These are phyloP conservation scores for Fusarium secorum DNA, from an alignment of 2,329 filamentous ascomycete genomes.

Conservation along the genomic window DNA sequence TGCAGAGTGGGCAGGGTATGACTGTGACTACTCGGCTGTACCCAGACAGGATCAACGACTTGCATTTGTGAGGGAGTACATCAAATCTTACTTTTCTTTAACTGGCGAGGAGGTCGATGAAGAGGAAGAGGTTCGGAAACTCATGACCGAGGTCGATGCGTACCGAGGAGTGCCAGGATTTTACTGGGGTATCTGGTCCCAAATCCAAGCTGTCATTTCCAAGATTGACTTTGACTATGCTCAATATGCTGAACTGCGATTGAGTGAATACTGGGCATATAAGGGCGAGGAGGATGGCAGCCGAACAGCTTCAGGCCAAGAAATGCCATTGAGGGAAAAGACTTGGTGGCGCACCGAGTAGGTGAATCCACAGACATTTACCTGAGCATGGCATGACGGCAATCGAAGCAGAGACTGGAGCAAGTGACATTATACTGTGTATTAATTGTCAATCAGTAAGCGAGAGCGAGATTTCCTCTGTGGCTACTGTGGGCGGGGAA, in stretches of 20 bases:
- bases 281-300: slow-evolving; percentile 75
- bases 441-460: slow-evolving; percentile 5
- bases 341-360: slow-evolving; percentile 69
- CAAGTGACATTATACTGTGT: slow-evolving; percentile 3
- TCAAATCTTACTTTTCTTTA: slow-evolving; percentile 73
- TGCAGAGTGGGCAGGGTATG: slow-evolving; percentile 96
- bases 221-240: slow-evolving; percentile 98
- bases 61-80: slow-evolving; percentile 85
- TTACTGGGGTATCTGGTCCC: slow-evolving; percentile 91
- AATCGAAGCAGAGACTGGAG: slow-evolving; percentile 16
- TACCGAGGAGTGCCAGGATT: slow-evolving; percentile 93
- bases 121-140: slow-evolving; percentile 69
- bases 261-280: slow-evolving; percentile 95
- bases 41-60: slow-evolving; percentile 80
- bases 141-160: slow-evolving; percentile 82
- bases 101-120: slow-evolving; percentile 56
- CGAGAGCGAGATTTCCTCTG: slow-evolving; percentile 6
- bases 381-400: neutral
- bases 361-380: neutral
- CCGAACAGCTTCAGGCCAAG: slow-evolving; percentile 59
- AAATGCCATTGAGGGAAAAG: slow-evolving; percentile 77
- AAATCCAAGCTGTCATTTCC: slow-evolving; percentile 93
- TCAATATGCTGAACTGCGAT: slow-evolving; percentile 82
- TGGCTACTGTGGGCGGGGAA: slow-evolving; percentile 10
- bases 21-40: slow-evolving; percentile 86